Evolutionary conservation across 208 protist species (phyloP).

Genomic region (Leishmania martiniquensis): DNA sequence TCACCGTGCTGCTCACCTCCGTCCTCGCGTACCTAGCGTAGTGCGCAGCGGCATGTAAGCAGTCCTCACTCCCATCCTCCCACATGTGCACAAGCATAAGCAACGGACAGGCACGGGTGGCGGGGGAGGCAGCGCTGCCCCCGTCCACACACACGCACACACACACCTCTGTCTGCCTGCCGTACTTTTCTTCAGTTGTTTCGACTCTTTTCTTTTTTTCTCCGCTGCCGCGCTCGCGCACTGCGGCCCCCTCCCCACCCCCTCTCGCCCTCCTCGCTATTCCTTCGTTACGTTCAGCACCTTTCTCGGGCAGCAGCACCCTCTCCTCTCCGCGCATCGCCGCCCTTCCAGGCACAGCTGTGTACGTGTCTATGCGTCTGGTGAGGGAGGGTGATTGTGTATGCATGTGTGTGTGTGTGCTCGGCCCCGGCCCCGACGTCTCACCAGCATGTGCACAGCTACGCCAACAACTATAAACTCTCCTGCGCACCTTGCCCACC

Average conservation of each 20-base stretch:
- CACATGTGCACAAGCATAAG: slow-evolving; percentile 5
- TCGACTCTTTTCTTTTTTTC: neutral
- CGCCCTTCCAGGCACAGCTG: neutral
- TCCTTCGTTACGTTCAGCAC: no score
- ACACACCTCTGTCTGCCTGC: neutral
- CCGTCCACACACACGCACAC: neutral
- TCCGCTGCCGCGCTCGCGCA: neutral
- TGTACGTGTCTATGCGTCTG: neutral
- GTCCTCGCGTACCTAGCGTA: neutral
- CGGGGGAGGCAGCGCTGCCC: neutral
- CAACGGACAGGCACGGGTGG: neutral
- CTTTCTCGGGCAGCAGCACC: neutral
- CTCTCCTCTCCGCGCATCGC: neutral
- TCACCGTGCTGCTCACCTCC: slow-evolving; percentile 2
- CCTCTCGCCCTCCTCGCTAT: no score
- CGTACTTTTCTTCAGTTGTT: neutral
- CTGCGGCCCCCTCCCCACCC: neutral
- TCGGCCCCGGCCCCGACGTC: neutral
- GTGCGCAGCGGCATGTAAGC: neutral
- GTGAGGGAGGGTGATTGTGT: no score
- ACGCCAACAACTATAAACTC: neutral
- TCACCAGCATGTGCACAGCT: neutral
- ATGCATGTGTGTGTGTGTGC: neutral
- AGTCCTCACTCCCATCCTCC: neutral
- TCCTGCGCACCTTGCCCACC: neutral